A percentile compares a stretch with the other conserved stretches of the same genome.
Conservation (phyloP, 2,329 filamentous ascomycete genomes). For the Penicillium sp. region DNA sequence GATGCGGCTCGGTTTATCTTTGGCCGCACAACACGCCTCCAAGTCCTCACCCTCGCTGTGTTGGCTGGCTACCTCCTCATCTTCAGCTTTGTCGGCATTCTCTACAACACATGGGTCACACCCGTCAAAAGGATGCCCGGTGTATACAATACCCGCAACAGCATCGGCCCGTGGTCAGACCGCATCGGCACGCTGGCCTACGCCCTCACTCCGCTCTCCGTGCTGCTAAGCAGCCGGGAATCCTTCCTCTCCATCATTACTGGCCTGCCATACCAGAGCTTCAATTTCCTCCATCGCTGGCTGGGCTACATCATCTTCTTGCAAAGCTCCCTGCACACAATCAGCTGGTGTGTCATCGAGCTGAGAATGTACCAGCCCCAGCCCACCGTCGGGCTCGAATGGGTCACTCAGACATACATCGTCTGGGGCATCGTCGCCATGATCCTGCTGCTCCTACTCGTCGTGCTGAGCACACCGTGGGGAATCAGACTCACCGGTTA, state of each 20-base stretch:
- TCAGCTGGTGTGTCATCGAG: slow-evolving; percentile 69
- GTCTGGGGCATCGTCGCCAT: slow-evolving; percentile 72
- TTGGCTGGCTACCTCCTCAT: slow-evolving; percentile 63
- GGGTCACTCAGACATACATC: slow-evolving; percentile 65
- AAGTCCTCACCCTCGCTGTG: slow-evolving; percentile 60
- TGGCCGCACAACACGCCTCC: slow-evolving; percentile 65
- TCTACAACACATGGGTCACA: slow-evolving; percentile 67
- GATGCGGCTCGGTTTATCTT: slow-evolving; percentile 60
- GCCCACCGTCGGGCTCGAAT: slow-evolving; percentile 56
- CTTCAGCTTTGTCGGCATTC: slow-evolving; percentile 67
- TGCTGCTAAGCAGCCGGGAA: slow-evolving; percentile 67
- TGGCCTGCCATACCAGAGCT: slow-evolving; percentile 71
- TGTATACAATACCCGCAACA: slow-evolving; percentile 62
- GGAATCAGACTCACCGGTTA: slow-evolving; percentile 68
- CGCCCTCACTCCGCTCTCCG: slow-evolving; percentile 68
- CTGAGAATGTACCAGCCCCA: slow-evolving; percentile 68
- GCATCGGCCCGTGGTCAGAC: slow-evolving; percentile 66
- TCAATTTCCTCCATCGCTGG: slow-evolving; percentile 78
- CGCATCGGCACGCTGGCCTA: slow-evolving; percentile 70
- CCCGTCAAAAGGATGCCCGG: slow-evolving; percentile 58
- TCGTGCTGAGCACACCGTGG: slow-evolving; percentile 57
- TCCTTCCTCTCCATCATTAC: slow-evolving; percentile 68
- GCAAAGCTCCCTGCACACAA: slow-evolving; percentile 66
- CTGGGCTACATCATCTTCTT: slow-evolving; percentile 69
- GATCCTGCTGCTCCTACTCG: slow-evolving; percentile 60